Percentiles rank a stretch among this genome's conserved stretches.
Conservation (phyloP, 1,284 basidiomycete genomes). For the Sanghuangporus sanghuang region DNA sequence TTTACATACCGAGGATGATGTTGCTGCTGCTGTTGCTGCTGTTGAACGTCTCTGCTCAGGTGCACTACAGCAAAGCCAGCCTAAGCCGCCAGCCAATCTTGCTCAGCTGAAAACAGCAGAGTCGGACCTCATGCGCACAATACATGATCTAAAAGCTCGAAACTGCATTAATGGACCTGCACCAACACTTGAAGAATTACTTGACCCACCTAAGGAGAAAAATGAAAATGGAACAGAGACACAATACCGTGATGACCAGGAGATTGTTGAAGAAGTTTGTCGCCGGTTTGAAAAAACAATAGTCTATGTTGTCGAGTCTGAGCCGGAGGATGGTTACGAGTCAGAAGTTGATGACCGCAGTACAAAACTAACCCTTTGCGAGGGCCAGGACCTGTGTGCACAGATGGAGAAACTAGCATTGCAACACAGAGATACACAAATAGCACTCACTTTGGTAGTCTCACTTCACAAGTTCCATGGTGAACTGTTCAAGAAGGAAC, state of each 20-base stretch:
- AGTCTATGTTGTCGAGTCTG: background rate
- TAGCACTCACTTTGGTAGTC: background rate
- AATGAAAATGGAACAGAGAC: background rate
- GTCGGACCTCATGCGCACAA: background rate
- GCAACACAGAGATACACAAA: background rate
- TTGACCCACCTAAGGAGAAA: constrained; percentile 22
- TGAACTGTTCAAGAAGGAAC: constrained; percentile 1
- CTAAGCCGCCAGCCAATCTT: background rate
- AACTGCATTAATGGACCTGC: constrained; percentile 17
- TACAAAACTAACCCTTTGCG: background rate
- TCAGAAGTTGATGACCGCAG: background rate
- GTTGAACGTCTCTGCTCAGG: background rate
- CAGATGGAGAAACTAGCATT: background rate
- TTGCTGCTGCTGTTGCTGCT: background rate
- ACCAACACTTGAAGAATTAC: constrained; percentile 21
- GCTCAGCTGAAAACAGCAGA: background rate
- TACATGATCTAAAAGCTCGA: background rate
- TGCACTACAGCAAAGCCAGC: background rate
- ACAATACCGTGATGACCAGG: constrained; percentile 19
- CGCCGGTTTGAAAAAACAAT: background rate
- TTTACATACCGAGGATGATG: background rate
- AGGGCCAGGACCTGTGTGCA: background rate
- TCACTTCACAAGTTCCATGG: background rate
- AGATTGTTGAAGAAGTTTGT: constrained; percentile 18
- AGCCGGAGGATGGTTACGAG: background rate